phyloP scores from a whole-genome alignment of 768 basidiomycete genomes.

The Hebeloma cylindrosporum region DNA sequence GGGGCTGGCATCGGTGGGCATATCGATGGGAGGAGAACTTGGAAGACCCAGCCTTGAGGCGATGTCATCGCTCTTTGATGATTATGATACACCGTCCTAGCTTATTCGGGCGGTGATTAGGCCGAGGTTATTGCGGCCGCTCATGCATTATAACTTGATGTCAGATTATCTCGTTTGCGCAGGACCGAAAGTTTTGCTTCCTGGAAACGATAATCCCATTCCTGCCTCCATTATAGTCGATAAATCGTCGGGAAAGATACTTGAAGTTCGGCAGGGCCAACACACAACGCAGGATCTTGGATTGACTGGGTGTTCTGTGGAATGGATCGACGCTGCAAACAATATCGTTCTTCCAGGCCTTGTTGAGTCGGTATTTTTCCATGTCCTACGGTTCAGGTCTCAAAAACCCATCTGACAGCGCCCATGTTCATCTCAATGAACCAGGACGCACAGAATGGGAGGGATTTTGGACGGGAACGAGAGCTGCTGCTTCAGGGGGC shows the following conservation, averaged over 20 bases:
- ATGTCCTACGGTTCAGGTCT: neutral
- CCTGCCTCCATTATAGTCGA: constrained; percentile 71
- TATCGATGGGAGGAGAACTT: constrained; percentile 2
- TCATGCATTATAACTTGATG: no score
- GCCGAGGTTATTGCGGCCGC: no score
- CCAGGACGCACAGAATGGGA: constrained; percentile 95
- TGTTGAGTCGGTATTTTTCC: constrained; percentile 61
- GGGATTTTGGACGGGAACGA: constrained; percentile 89
- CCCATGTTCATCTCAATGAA: constrained; percentile 93
- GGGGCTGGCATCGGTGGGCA: no score
- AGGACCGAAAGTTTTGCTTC: constrained; percentile 58
- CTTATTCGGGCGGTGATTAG: no score
- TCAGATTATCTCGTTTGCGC: constrained; percentile 42
- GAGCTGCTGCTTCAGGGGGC: constrained; percentile 88
- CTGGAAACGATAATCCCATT: constrained; percentile 43
- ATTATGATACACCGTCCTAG: no score
- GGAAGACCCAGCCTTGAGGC: no score
- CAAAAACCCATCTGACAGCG: constrained; percentile 40
- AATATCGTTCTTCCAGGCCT: constrained; percentile 72
- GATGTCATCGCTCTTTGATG: no score
- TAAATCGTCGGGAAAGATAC: constrained; percentile 57
- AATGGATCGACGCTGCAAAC: constrained; percentile 58
- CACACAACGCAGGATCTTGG: constrained; percentile 31
- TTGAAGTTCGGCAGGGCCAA: constrained; percentile 40
- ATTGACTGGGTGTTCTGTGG: constrained; percentile 26